Base-by-base conservation (phyloP, 768 basidiomycete species). In the Udeniomyces megalosporus region DNA sequence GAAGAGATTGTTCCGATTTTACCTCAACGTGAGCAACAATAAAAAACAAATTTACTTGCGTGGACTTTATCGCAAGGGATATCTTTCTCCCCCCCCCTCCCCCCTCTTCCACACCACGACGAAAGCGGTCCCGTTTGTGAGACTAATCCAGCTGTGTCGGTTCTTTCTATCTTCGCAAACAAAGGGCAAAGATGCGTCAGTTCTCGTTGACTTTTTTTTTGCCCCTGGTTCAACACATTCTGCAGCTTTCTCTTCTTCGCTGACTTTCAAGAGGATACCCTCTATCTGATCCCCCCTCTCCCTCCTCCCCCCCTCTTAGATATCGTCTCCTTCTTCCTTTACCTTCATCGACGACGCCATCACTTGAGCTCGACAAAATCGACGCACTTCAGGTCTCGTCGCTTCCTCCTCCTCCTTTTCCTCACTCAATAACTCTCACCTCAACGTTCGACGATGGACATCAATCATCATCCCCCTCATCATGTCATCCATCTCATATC, bases 1-100 rank as follows among this genome's bases (percentile, higher is more conserved):
- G 77, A 97, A 97, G 72, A 83, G 92, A 4, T 78, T 99, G 20
- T 84, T 85, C 71, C 81, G 95, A 1, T 99, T 97, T 75, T 97
- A 99, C 70, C 81, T 97, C 67, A 99, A 95, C 71, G 89, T 65
- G 42, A 46, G 63, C 57, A 2, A 7, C 4, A 15, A 38, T 14
- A 26, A 26, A 51, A 20, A 29, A 6, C 32, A 5, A 42, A 17
- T 4, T 31, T 11, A 28, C 28, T 24, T 31, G 20, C 53, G 34
- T 22, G 4, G 2, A 7, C 1, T 20, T 31, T 35, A 20, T 38
- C 26, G 8, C 20, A 29, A 29, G 12, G 29, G 7, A 12, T 52
- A 29, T 31, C 31, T 50, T 57, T 8, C 12, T 12, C 45, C 26
- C 24, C 38, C 31, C 54, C 47, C 22, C 42, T 47, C 28, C 14